Evolutionary conservation across 2,329 filamentous ascomycete genomes (phyloP), one percentile per base, ranked within the genome.

Genomic region (Fusarium oxysporum): DNA sequence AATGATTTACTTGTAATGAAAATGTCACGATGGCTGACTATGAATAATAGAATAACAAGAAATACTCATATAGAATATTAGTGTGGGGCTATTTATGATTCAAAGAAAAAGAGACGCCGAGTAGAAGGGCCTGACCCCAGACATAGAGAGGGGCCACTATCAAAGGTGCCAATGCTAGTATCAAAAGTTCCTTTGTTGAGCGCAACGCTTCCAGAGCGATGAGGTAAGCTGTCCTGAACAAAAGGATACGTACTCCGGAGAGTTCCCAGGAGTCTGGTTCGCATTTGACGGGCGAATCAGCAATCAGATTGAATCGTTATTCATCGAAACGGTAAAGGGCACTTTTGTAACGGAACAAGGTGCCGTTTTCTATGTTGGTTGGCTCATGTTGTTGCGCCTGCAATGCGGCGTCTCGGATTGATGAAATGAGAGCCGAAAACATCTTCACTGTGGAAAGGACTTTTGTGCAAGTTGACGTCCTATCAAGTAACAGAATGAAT

Each of bases 121-220:
- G 55, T 51, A 40, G 48, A 54, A 60, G 56, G 62, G 43, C 62
- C 53, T 54, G 57, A 59, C 59, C 67, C 68, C 63, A 71, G 71
- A 72, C 57, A 62, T 45, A 44, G 65, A 56, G 72, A 74, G 68
- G 68, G 72, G 62, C 66, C 65, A 59, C 67, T 76, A 71, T 71
- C 76, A 78, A 78, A 78, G 76, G 76, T 78, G 63, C 76, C 76
- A 76, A 76, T 67, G 73, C 61, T 63, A 47, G 57, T 53, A 61
- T 66, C 76, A 78, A 78, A 78, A 78, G 76, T 78, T 78, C 76
- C 76, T 77, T 53, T 65, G 40, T 35, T 30, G 51, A 48, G 35
- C 28, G 53, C 30, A 59, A 41, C 32, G 55, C 61, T 47, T 43
- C 25, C 21, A 37, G 40, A 43, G 45, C 50, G 51, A 65, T 69